Conservation (phyloP, 768 basidiomycete genomes). For the Agaricus bisporus region DNA sequence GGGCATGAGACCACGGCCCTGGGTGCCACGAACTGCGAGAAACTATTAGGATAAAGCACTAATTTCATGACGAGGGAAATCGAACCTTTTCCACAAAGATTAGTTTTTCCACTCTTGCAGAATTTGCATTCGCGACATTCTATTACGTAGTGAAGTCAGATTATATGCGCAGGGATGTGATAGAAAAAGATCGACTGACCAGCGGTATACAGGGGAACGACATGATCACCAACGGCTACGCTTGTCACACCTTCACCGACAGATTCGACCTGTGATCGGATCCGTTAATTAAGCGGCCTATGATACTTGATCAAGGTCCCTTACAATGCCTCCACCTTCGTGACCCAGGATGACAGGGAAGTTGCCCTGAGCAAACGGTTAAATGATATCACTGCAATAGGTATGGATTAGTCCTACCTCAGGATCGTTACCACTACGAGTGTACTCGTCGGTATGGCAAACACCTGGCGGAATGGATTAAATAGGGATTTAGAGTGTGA, state of each 20-base stretch:
- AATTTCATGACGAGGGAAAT: neutral
- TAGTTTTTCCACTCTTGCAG: slow-evolving; percentile 97
- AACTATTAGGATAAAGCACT: neutral
- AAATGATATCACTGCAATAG: neutral
- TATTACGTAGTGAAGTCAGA: slow-evolving; percentile 19
- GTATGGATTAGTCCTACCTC: slow-evolving; percentile 48
- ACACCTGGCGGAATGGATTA: slow-evolving; percentile 45
- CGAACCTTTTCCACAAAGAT: slow-evolving; percentile 89
- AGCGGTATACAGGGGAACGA: slow-evolving; percentile 94
- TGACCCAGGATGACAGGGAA: slow-evolving; percentile 95
- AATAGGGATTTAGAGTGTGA: neutral
- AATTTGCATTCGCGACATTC: slow-evolving; percentile 98
- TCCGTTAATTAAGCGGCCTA: slow-evolving; percentile 5
- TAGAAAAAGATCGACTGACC: slow-evolving; percentile 36
- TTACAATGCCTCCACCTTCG: slow-evolving; percentile 86
- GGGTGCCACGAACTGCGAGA: slow-evolving; percentile 75
- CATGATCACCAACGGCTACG: slow-evolving; percentile 83
- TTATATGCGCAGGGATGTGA: neutral
- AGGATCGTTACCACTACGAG: slow-evolving; percentile 91
- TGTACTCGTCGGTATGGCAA: slow-evolving; percentile 98
- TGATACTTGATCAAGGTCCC: slow-evolving; percentile 21
- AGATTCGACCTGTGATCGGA: slow-evolving; percentile 74
- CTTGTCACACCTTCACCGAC: slow-evolving; percentile 91
- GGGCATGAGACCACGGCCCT: slow-evolving; percentile 94
- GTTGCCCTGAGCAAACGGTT: slow-evolving; percentile 46